Conservation (phyloP, 2,329 filamentous ascomycete genomes). For the Colletotrichum agaves region DNA sequence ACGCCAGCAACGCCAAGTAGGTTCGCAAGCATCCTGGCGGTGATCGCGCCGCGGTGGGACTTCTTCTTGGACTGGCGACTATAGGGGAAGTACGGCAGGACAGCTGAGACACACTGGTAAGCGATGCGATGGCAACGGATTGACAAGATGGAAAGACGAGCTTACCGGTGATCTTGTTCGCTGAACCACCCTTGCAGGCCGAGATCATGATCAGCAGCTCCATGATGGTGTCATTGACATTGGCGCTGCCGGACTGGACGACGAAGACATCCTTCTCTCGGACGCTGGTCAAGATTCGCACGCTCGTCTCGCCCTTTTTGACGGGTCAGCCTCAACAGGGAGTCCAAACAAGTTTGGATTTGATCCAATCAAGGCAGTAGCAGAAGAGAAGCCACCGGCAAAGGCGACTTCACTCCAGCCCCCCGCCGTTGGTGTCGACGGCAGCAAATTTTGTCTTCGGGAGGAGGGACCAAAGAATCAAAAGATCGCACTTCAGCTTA, state of each 20-base stretch:
- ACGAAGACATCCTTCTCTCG: constrained; percentile 99
- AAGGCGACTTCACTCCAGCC: not conserved
- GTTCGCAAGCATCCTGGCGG: constrained; percentile 96
- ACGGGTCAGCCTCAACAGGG: constrained; percentile 44
- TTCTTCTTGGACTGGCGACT: constrained; percentile 99
- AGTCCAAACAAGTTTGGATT: constrained; percentile 36
- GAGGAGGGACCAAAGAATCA: constrained; percentile 17
- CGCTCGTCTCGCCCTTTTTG: constrained; percentile 74
- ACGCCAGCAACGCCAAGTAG: constrained; percentile 92
- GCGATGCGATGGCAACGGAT: constrained; percentile 24
- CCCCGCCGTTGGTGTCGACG: constrained; percentile 22
- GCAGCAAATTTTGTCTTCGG: constrained; percentile 20
- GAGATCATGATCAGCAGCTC: constrained; percentile 99
- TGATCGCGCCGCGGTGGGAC: constrained; percentile 94
- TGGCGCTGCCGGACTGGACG: constrained; percentile 93
- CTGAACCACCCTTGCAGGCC: constrained; percentile 96
- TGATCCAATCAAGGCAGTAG: constrained; percentile 37
- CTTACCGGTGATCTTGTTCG: constrained; percentile 94
- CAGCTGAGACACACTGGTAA: constrained; percentile 62
- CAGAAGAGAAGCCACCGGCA: not conserved
- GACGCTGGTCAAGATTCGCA: constrained; percentile 78
- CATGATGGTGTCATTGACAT: constrained; percentile 99
- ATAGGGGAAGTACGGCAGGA: constrained; percentile 97
- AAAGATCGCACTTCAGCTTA: constrained; percentile 52
- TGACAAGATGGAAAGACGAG: not conserved